Percentiles rank a stretch among this genome's conserved stretches.
phyloP scores from a whole-genome alignment of 257 asterid genomes.

The Rhazya stricta region DNA sequence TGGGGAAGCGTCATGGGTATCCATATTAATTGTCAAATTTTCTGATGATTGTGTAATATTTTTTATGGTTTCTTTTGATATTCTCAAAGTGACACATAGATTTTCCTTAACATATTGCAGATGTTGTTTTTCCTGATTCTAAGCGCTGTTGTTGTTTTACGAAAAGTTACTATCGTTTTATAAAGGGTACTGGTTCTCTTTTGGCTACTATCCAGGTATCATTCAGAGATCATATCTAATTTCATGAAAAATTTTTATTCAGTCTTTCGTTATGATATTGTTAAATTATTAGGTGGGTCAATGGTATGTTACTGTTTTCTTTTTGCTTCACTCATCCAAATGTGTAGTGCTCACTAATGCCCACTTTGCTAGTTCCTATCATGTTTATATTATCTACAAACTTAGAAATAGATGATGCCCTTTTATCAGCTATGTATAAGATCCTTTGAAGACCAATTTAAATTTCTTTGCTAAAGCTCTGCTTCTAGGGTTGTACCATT shows the following conservation, averaged over 20 bases:
- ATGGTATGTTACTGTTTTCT: not conserved
- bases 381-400: not conserved
- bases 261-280: not conserved
- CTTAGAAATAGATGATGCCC: not conserved
- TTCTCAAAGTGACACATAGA: not conserved
- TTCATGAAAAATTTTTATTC: not conserved
- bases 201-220: conserved; percentile 66
- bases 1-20: conserved; percentile 99
- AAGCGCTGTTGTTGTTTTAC: conserved; percentile 93
- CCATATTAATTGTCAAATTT: conserved; percentile 23
- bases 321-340: not conserved
- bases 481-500: not conserved
- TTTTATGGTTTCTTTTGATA: not conserved
- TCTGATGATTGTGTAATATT: not conserved
- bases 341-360: not conserved
- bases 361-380: not conserved
- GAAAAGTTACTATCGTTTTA: conserved; percentile 84
- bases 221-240: conserved; percentile 15
- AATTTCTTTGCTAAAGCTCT: not conserved
- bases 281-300: not conserved
- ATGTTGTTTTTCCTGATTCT: conserved; percentile 88
- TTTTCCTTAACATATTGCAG: conserved; percentile 35
- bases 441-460: not conserved
- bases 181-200: conserved; percentile 94
- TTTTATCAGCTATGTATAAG: not conserved